Evolutionary conservation across 2,329 filamentous ascomycete genomes (phyloP).

Genomic region (Penicillium sumatraense): DNA sequence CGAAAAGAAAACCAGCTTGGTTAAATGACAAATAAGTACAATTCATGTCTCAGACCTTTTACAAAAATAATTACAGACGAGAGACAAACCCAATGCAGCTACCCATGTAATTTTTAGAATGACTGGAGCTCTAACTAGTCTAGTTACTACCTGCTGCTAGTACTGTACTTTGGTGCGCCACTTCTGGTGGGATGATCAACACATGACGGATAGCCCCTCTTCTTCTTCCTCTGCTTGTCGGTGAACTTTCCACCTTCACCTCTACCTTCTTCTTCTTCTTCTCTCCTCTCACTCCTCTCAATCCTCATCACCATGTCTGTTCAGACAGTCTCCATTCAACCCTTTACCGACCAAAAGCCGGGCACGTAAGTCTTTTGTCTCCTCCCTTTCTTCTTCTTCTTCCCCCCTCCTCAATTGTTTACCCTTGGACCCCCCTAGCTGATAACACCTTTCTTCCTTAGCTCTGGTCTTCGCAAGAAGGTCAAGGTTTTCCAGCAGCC

Average conservation of each 20-base stretch:
- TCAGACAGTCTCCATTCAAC: slow-evolving; percentile 79
- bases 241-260: slow-evolving; percentile 19
- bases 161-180: neutral
- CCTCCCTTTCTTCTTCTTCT: neutral
- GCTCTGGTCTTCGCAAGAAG: slow-evolving; percentile 98
- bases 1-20: no score
- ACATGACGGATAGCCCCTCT: slow-evolving; percentile 30
- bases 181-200: slow-evolving; percentile 29
- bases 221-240: slow-evolving; percentile 27
- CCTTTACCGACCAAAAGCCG: slow-evolving; percentile 96
- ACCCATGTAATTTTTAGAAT: neutral
- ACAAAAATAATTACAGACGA: no score
- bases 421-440: slow-evolving; percentile 9
- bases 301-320: slow-evolving; percentile 65
- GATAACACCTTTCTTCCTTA: slow-evolving; percentile 47
- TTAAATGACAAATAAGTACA: no score
- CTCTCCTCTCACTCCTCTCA: neutral
- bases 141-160: neutral
- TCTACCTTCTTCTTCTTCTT: slow-evolving; percentile 6
- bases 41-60: no score
- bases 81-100: neutral
- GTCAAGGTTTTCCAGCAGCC: slow-evolving; percentile 95
- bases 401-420: neutral
- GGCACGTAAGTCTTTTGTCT: slow-evolving; percentile 77
- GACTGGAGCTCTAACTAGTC: neutral